A percentile compares a stretch with the other conserved stretches of the same genome.
Conservation (phyloP, 164 flowering plant species). For the Chimonanthus praecox region DNA sequence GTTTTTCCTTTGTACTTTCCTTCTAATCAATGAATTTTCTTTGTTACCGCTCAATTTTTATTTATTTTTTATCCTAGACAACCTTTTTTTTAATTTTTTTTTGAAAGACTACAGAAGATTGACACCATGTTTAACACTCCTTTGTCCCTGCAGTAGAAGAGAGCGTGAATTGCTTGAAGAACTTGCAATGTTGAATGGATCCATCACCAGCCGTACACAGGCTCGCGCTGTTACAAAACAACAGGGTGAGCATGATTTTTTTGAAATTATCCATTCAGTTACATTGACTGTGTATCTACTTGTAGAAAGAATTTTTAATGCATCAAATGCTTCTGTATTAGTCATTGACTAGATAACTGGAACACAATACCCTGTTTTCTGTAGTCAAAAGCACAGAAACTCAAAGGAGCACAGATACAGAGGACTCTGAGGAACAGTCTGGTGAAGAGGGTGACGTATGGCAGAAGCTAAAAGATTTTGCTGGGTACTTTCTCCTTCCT, state of each 20-base stretch:
- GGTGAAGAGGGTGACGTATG: constrained; percentile 47
- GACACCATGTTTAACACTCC: background rate
- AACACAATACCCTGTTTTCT: constrained; percentile 2
- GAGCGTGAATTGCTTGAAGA: constrained; percentile 94
- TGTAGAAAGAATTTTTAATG: background rate
- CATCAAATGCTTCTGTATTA: background rate
- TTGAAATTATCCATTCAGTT: background rate
- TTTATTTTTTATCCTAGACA: too few species aligned
- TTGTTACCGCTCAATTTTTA: too few species aligned
- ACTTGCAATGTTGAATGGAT: constrained; percentile 46
- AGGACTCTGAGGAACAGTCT: constrained; percentile 45
- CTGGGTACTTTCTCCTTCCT: constrained; percentile 46
- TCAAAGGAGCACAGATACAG: constrained; percentile 26
- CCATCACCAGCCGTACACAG: constrained; percentile 36
- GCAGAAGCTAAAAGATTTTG: constrained; percentile 64
- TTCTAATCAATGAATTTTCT: too few species aligned
- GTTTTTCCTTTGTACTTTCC: too few species aligned
- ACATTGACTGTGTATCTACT: background rate
- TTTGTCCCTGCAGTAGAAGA: constrained; percentile 38
- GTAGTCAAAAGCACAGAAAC: constrained; percentile 44
- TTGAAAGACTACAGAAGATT: too few species aligned
- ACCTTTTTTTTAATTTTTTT: too few species aligned
- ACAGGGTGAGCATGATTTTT: constrained; percentile 32
- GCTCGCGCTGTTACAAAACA: constrained; percentile 48
- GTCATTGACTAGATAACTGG: background rate